Evolutionary conservation across 345 rosid genomes (phyloP), one percentile per base, ranked within the genome.

Genomic region (Lepidium didymum): DNA sequence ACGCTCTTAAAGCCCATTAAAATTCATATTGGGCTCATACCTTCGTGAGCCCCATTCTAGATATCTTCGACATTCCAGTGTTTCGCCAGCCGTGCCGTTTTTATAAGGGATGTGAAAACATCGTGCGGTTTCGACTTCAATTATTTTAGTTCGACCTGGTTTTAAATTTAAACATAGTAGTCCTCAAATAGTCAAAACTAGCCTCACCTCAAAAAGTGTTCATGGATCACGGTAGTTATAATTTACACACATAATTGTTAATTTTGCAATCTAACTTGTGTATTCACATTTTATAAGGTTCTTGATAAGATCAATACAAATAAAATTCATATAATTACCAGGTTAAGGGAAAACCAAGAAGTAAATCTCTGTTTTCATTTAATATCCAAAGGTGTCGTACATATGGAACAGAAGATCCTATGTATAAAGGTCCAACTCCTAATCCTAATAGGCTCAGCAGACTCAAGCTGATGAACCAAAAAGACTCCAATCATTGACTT

Each of bases 401-500:
- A 56, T 12, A 19, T 18, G 10, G 41, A 10, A 36, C 11, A 56
- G 12, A 19, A 57, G 19, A 57, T 13, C 19, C 4, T 13, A 19
- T 12, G 13, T 7, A 4, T 18, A 56, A 35, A 36, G 43, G 3
- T 56, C 27, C 44, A 56, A 56, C 29, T 16, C 19, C 18, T 56
- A 37, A 56, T 36, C 7, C 18, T 12, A 56, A 36, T 0, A 34
- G 42, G 10, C 18, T 35, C 15, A 16, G 33, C 33, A 29, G 46
- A 40, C 67, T 76, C 62, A 75, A 49, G 70, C 25, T 9, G 75
- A 69, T n/a, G 75, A 64, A 67, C 75, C 81, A 18, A 89, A 89
- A 65, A 92, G 91, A 78, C 78, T 80, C 95, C 96, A 87, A 68
- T 89, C 82, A 56, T 83, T 54, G 46, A 89, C 87, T 76, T 79